A percentile compares a stretch with the other conserved stretches of the same genome.
Evolutionary conservation across 1,284 basidiomycete species (phyloP).

Genomic region (Inonotus hispidus): DNA sequence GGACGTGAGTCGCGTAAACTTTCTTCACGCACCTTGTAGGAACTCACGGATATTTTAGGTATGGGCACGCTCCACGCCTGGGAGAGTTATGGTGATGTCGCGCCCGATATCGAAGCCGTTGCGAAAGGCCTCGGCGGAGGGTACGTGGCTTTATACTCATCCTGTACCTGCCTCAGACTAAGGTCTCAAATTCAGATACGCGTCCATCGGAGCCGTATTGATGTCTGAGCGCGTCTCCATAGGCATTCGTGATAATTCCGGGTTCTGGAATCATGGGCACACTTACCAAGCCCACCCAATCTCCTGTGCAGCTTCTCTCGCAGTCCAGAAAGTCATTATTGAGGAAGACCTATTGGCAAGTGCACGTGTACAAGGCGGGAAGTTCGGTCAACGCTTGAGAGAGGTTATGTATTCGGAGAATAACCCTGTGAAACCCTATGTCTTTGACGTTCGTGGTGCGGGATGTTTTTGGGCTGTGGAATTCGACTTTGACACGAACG

Average conservation of each 20-base stretch:
- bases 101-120: constrained; percentile 79
- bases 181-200: constrained; percentile 49
- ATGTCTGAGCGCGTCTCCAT: constrained; percentile 67
- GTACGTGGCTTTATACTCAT: constrained; percentile 34
- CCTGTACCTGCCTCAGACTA: not conserved
- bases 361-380: constrained; percentile 54
- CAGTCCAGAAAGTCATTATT: constrained; percentile 70
- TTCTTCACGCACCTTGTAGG: not conserved
- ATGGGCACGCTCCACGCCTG: constrained; percentile 84
- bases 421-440: constrained; percentile 53
- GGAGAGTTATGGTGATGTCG: constrained; percentile 72
- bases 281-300: constrained; percentile 80
- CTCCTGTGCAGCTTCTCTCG: constrained; percentile 71
- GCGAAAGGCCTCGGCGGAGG: constrained; percentile 87
- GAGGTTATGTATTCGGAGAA: constrained; percentile 49
- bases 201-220: constrained; percentile 76
- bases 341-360: constrained; percentile 66
- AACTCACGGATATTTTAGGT: constrained; percentile 36
- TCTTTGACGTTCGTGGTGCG: constrained; percentile 71
- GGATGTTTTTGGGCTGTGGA: constrained; percentile 82
- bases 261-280: constrained; percentile 78
- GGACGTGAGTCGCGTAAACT: constrained; percentile 50
- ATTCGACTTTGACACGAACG: constrained; percentile 51
- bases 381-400: constrained; percentile 53
- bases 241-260: constrained; percentile 60